Evolutionary conservation across 1,139 yeast species (phyloP), one percentile per base, ranked within the genome.

Genomic region (Lodderomyces margitis): DNA sequence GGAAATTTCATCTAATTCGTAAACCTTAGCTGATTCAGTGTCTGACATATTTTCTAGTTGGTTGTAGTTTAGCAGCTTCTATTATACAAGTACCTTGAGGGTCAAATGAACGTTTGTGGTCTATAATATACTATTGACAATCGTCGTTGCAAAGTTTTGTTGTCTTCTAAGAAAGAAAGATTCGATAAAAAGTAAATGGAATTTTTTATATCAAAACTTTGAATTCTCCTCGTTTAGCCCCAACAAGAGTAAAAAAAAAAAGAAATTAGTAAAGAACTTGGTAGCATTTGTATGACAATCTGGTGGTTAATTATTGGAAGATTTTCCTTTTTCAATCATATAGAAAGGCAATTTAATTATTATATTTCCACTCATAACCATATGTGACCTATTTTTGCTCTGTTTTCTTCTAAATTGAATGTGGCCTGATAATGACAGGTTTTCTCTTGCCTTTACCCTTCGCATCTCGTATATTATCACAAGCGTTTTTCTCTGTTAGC

Each of bases 1-100:
- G 48, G 87, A 75, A 51, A 92, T 81, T 65, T 91, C 94, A 48
- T 82, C 89, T 24, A 36, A 39, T 16, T 46, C 48, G 39, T 40
- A 49, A n/a, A 47, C 41, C n/a, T 43, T 41, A 15, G 31, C 34
- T 57, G 32, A 28, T 28, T 28, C 32, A 7, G 32, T 28, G 8
- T 15, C 19, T 15, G 32, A 28, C 32, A 28, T 28, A 3, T 6
- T 9, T 28, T 28, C n/a, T 15, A 15, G 19, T 28, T 10, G n/a
- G 30, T 27, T 12, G 30, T 27, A 12, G 17, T 27, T 27, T n/a
- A 10, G n/a, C 5, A 12, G 15, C 10, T 28, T 6, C 19, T 28
- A 15, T 14, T 28, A n/a, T 15, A 28, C 19, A 28, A 28, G 9
- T 21, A 5, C 23, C 11, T n/a, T n/a, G n/a, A n/a, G n/a, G n/a